These are phyloP conservation scores for Avena atlantica DNA, from an alignment of 176 grass and related monocot species.

Conservation along the genomic window DNA sequence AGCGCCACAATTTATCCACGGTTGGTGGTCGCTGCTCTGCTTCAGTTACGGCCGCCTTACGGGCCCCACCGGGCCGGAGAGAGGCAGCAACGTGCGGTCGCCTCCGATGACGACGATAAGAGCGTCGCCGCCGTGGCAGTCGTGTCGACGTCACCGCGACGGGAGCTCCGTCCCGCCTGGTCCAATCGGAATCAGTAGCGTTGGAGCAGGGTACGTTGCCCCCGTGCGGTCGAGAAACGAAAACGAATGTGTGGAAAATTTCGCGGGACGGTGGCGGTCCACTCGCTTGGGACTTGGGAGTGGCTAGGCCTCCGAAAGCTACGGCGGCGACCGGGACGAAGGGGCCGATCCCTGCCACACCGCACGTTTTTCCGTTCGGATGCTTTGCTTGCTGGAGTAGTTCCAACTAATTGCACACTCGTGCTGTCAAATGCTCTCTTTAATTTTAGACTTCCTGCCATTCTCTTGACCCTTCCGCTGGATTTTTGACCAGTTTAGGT, in stretches of 20 bases:
- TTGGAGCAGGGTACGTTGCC: background rate
- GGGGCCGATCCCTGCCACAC: slow-evolving; percentile 8
- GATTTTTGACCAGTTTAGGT: background rate
- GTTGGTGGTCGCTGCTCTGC: background rate
- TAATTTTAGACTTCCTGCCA: background rate
- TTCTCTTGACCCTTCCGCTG: background rate
- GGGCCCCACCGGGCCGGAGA: background rate
- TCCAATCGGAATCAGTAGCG: background rate
- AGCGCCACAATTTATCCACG: background rate
- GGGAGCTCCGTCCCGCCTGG: background rate
- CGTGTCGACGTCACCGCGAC: background rate
- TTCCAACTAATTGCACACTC: background rate
- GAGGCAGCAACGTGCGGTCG: background rate
- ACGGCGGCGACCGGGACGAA: slow-evolving; percentile 26
- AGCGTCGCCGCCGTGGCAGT: background rate
- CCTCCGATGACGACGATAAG: background rate
- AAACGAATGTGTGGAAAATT: background rate
- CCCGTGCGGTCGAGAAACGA: background rate
- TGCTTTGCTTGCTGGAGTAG: background rate
- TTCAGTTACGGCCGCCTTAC: background rate
- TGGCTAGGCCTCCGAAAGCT: slow-evolving; percentile 3
- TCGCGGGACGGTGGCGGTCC: background rate
- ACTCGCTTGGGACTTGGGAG: background rate
- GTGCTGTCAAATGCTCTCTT: background rate
- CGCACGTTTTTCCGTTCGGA: background rate